Evolutionary conservation across 2,329 filamentous ascomycete genomes (phyloP), one percentile per base, ranked within the genome.

Genomic region (Cladophialophora chaetospira): DNA sequence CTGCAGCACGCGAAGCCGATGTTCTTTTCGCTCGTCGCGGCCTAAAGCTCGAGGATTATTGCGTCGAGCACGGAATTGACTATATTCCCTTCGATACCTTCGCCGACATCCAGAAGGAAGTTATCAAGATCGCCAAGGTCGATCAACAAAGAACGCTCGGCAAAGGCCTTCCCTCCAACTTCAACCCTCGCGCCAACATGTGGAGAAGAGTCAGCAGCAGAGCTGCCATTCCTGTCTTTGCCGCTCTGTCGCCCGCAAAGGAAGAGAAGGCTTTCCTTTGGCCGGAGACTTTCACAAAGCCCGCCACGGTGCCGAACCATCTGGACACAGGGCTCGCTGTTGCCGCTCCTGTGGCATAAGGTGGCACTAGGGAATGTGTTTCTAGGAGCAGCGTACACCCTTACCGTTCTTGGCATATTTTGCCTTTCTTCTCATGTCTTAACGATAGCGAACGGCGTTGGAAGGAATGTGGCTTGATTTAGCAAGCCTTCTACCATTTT

Each of bases 121-220:
- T 88, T 53, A 73, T 79, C 68, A 75, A 72, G 53, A 82, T 88
- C 64, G 79, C 77, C 40, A 75, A 76, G 57, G 79, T 86, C 66
- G 85, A 88, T 66, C 77, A 83, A 62, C 72, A 78, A 67, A 80
- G 82, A 75, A 88, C 85, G 0, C 75, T 79, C 46, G 85, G 85
- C 47, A 70, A 75, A 55, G 85, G 85, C 35, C 73, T 81, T 58
- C 85, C 85, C 0, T 77, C 74, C 6, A 76, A 79, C 63, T 88
- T 86, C 75, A 88, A 88, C 71, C 85, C 85, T 5, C 77, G 85
- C 40, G 86, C 84, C 25, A 87, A 88, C 69, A 76, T 88, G 74
- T 88, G 86, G 86, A 75, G 86, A 51, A 76, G 84, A 25, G 79
- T 83, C 40, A 83, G 79, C 29, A 85, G 82, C 72, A 81, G 79